phyloP scores from a whole-genome alignment of 148 eudicot species.

The Arbutus unedo region DNA sequence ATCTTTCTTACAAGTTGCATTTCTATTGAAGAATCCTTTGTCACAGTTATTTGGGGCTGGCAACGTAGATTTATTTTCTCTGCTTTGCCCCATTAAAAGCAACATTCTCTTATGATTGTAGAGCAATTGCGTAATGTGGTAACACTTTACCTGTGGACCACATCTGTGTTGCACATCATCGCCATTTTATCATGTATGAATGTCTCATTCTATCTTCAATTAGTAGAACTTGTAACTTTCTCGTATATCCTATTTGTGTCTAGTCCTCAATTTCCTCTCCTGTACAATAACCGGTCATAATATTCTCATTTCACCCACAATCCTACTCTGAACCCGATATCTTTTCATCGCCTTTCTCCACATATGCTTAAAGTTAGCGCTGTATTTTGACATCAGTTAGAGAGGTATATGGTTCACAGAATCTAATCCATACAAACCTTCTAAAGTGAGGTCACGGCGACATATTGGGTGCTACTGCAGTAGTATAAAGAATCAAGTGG shows the following conservation, averaged over 20 bases:
- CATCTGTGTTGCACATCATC: not conserved
- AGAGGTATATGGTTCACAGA: not conserved
- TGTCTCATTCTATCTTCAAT: not conserved
- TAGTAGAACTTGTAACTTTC: not conserved
- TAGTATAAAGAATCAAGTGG: not conserved
- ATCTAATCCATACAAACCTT: not conserved
- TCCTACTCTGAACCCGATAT: not conserved
- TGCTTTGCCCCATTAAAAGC: not conserved
- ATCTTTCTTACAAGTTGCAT: not conserved
- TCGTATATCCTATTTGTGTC: not conserved
- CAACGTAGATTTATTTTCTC: not conserved
- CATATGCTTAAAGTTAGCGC: not conserved
- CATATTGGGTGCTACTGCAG: not conserved
- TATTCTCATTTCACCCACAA: not conserved
- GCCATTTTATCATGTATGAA: not conserved
- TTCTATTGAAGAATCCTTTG: not conserved
- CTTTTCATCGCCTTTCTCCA: not conserved
- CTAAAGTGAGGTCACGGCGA: not conserved
- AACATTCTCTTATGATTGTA: not conserved
- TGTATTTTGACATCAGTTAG: not conserved
- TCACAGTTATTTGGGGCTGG: not conserved
- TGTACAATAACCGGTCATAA: not conserved
- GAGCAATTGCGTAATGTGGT: not conserved
- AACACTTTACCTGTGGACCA: not conserved
- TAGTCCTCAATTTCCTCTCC: not conserved